Evolutionary conservation across 371 early-diverging fungal species (phyloP).

Genomic region (Syncephalis plumigaleata): DNA sequence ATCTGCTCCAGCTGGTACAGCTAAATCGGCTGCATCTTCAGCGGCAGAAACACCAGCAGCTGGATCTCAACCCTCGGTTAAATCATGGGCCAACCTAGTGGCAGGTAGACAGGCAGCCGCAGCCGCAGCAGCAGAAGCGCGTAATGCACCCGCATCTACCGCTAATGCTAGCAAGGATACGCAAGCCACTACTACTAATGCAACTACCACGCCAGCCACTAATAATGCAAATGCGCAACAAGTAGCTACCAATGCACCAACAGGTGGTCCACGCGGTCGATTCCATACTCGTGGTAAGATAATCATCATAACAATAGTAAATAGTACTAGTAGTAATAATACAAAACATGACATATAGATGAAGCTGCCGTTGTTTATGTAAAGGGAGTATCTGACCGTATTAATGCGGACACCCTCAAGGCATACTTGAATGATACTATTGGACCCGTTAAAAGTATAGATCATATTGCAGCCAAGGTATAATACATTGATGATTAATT

Average conservation of each 20-base stretch:
- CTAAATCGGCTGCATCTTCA: conserved; percentile 4
- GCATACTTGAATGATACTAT: conserved; percentile 17
- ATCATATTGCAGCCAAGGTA: conserved; percentile 12
- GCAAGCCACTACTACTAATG: conserved; percentile 3
- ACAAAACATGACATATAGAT: neutral
- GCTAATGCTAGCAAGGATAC: conserved; percentile 2
- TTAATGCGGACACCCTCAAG: conserved; percentile 14
- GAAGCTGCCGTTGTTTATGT: conserved; percentile 3
- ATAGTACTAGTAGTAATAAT: neutral
- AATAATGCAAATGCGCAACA: conserved; percentile 6
- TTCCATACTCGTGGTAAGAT: neutral
- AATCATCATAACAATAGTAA: neutral
- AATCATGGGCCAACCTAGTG: conserved; percentile 35
- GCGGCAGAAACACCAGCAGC: conserved; percentile 6
- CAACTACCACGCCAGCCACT: conserved; percentile 11
- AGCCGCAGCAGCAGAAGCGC: conserved; percentile 18
- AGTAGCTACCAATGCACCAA: conserved; percentile 3
- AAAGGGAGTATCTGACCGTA: conserved; percentile 12
- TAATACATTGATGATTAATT: conserved; percentile 3
- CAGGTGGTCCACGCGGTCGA: conserved; percentile 7
- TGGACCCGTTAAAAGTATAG: conserved; percentile 22
- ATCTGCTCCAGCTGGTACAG: conserved; percentile 6
- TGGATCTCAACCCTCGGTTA: conserved; percentile 11
- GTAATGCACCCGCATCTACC: conserved; percentile 12
- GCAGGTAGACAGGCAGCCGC: too few species aligned